Evolutionary conservation across 176 grass and related monocot species (phyloP), one percentile per base, ranked within the genome.

Genomic region (Juncus effusus): DNA sequence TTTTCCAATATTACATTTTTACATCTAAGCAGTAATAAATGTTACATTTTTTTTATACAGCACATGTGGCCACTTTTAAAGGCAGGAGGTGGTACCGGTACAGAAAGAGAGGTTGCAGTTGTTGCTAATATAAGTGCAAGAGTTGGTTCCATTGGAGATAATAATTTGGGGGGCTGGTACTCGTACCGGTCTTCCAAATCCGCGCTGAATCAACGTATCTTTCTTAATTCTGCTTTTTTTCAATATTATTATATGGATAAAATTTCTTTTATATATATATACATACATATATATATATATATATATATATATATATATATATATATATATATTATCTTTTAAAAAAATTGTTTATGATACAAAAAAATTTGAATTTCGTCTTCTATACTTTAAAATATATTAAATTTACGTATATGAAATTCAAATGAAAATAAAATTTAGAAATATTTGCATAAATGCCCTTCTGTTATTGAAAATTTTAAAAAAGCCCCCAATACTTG

Each of bases 161-260:
- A 96, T 35, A 55, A 67, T 55, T 56, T 96, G 62, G 93, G 88
- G 42, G 88, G 93, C 56, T 96, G 93, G 93, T 85, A 91, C 67
- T 84, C 93, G 12, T 96, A 96, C 47, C 86, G 93, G 66, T 77
- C 93, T 76, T 97, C 85, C 14, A 92, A 97, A 86, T 62, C 92
- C 12, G 85, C 92, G 8, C 56, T 91, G 59, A 91, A 96, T 77
- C 87, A 96, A 74, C 81, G 88, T 89, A 82, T 82, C 69, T 19
- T 36, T 2, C 54, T 67, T 37, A 38, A 51, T 42, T 41, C 55
- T 40, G 36, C 15, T 72, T n/a, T 66, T 45, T 35, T 57, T 36
- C 44, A 16, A 49, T 44, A 13, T 37, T 37, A 35, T 67, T 53
- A 50, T 38, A 11, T 38, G 42, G 19, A 37, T 54, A 36, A 28